These are phyloP conservation scores for Aquanectria penicillioides DNA, from an alignment of 2,329 filamentous ascomycete species.

Conservation along the genomic window DNA sequence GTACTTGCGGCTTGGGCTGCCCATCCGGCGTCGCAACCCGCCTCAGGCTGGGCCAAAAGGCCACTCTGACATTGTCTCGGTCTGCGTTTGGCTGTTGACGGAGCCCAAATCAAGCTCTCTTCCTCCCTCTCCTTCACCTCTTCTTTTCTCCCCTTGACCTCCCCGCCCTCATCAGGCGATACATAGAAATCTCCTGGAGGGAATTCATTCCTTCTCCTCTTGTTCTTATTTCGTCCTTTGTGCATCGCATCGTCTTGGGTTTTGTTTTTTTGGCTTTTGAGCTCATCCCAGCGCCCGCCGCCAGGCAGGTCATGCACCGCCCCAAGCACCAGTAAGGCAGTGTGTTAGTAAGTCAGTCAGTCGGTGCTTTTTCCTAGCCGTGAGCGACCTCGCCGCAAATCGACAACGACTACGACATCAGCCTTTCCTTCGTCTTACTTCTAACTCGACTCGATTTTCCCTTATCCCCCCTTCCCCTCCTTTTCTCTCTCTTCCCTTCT, in stretches of 20 bases:
- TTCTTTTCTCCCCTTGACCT: neutral
- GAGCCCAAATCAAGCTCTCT: conserved; percentile 13
- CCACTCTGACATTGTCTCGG: conserved; percentile 23
- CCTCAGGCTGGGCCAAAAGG: conserved; percentile 13
- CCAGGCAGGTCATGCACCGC: neutral
- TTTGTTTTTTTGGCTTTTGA: conserved; percentile 6
- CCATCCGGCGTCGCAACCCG: conserved; percentile 7
- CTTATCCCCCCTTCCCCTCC: conserved; percentile 14
- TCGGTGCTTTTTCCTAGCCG: conserved; percentile 14
- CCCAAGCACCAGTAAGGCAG: conserved; percentile 6
- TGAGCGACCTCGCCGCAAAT: conserved; percentile 17
- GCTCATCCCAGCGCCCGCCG: neutral
- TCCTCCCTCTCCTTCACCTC: conserved; percentile 13
- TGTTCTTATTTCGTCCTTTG: neutral
- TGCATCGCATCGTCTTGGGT: neutral
- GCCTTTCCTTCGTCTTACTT: neutral
- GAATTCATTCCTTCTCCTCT: neutral
- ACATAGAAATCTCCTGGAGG: neutral
- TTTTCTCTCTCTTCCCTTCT: conserved; percentile 14
- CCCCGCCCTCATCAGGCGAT: conserved; percentile 8
- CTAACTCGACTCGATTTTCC: neutral
- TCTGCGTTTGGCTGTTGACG: conserved; percentile 1
- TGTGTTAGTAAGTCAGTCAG: conserved; percentile 17
- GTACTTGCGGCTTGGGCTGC: too few species aligned
- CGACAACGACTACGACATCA: conserved; percentile 14